Base-by-base conservation (phyloP, 2,329 filamentous ascomycete genomes). In the Venturia aucupariae region DNA sequence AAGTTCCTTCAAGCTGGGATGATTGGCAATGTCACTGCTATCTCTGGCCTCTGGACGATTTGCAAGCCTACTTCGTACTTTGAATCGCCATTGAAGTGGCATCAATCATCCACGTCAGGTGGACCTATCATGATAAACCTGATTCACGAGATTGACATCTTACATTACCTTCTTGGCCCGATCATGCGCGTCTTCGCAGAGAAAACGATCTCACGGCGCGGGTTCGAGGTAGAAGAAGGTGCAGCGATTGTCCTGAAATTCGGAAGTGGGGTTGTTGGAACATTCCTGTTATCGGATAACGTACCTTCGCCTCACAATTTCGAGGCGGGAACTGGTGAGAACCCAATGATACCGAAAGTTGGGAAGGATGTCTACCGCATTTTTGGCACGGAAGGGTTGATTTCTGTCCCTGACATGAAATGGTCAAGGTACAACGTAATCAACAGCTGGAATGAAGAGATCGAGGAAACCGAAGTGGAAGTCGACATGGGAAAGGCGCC, bases 91-190 rank as follows among this genome's bases (percentile, higher is more conserved):
- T 73, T 74, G 0, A 76, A 78, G 46, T 85, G 84, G 83, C 76
- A 81, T 17, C 74, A 76, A 7, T 68, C 72, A 2, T 71, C 41
- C 19, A 19, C 69, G 5, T 70, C 74, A 2, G 80, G 79, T 1
- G 83, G 82, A 0, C 78, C 81, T 0, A 72, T 86, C 8, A 73
- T 81, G 2, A 85, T 85, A 66, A 86, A 86, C 68, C 72, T 86
- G 54, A 78, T 86, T n/a, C 84, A 86, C 68, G 84, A 86, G 61
- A 74, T 86, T 46, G 84, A 86, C 66, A 72, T 85, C 0, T 73
- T 86, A 22, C 83, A 85, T 59, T 80, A 81, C 70, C 72, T 86
- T 1, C 77, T 86, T 32, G 82, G 83, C 0, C 78, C 81, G 0
- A 81, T 86, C 32, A 69, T 70, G 0, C 74, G 79, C 0, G 79